A percentile compares a stretch with the other conserved stretches of the same genome.
Evolutionary conservation across 495 filamentous ascomycete genomes (phyloP).

Genomic region (Neurospora africana): DNA sequence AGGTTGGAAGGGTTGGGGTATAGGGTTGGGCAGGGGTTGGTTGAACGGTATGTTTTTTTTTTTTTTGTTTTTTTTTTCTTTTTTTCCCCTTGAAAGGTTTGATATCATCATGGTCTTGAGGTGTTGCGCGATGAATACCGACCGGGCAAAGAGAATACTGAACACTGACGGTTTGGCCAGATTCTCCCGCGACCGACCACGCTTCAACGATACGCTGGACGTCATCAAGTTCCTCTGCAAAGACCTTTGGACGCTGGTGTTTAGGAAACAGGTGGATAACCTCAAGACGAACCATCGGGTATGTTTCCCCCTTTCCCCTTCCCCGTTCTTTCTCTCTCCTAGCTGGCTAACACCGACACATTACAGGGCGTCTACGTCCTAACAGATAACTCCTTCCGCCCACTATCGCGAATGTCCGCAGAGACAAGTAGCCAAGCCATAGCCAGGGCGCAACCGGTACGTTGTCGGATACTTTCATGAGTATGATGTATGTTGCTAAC

Average conservation of each 20-base stretch:
- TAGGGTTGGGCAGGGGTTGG: slow-evolving; percentile 83
- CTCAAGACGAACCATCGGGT: slow-evolving; percentile 95
- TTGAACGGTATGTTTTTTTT: slow-evolving; percentile 59
- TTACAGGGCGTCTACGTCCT: slow-evolving; percentile 83
- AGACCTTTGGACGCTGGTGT: slow-evolving; percentile 88
- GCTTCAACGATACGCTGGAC: slow-evolving; percentile 78
- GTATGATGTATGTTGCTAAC: background rate
- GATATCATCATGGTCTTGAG: background rate
- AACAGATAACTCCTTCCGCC: slow-evolving; percentile 86
- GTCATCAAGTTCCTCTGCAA: slow-evolving; percentile 98
- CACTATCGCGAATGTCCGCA: slow-evolving; percentile 77
- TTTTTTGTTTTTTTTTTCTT: background rate
- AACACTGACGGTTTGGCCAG: slow-evolving; percentile 28
- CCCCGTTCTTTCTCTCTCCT: background rate
- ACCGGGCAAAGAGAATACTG: background rate
- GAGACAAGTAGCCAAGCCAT: slow-evolving; percentile 61
- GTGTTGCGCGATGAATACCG: background rate
- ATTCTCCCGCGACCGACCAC: slow-evolving; percentile 78
- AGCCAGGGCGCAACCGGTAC: slow-evolving; percentile 67
- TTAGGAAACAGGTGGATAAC: slow-evolving; percentile 95
- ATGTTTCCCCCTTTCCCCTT: slow-evolving; percentile 10
- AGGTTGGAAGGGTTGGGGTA: slow-evolving; percentile 82
- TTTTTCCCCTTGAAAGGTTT: background rate
- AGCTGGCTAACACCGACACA: background rate
- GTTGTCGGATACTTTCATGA: slow-evolving; percentile 9